Conservation (phyloP, 2,329 filamentous ascomycete genomes). For the Fusarium sp. region DNA sequence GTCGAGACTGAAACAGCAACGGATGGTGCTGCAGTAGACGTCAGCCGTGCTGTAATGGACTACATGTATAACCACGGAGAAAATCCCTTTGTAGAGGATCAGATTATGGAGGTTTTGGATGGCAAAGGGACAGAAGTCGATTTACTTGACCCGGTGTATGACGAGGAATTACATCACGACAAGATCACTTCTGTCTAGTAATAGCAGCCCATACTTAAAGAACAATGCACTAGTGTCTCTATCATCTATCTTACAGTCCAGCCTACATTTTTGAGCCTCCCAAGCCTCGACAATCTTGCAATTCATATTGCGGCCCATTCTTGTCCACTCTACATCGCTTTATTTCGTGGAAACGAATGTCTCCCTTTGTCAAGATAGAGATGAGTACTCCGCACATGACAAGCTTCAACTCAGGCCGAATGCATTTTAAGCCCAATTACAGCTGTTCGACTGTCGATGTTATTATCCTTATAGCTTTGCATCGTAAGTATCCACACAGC, state of each 20-base stretch:
- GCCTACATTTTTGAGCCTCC: too few relatives aligned
- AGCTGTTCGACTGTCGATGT: neutral
- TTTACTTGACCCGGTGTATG: neutral
- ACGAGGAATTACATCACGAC: too few relatives aligned
- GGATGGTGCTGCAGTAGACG: neutral
- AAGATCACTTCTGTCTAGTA: too few relatives aligned
- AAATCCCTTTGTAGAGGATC: neutral
- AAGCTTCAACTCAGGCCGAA: neutral
- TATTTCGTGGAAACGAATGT: too few relatives aligned
- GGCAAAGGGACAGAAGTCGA: neutral
- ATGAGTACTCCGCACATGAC: neutral
- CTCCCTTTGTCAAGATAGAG: neutral
- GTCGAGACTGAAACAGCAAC: neutral
- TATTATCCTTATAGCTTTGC: neutral
- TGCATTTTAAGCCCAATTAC: neutral
- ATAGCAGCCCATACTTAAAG: too few relatives aligned
- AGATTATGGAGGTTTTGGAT: rapidly evolving
- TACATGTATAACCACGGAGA: neutral
- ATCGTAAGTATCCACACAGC: neutral
- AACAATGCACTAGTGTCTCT: too few relatives aligned
- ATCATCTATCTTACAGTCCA: too few relatives aligned
- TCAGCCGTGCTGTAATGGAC: neutral
- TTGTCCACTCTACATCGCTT: rapidly evolving
- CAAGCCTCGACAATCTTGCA: rapidly evolving
- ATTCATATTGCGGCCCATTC: rapidly evolving